These are phyloP conservation scores for Neurospora sp. DNA, from an alignment of 495 filamentous ascomycete species.

Conservation along the genomic window DNA sequence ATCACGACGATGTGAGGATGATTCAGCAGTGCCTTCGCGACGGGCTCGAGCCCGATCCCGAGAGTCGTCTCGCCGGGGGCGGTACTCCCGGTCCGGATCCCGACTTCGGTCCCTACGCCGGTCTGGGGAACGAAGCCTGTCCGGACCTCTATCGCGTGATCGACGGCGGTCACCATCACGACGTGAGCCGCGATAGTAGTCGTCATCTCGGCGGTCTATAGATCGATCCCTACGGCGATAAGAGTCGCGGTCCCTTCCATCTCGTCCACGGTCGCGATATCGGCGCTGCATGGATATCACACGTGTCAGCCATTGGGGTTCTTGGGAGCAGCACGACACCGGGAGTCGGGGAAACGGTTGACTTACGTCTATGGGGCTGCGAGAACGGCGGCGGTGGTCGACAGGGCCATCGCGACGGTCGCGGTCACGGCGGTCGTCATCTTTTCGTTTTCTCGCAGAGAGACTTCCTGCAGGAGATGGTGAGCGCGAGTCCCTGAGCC, in stretches of 20 bases:
- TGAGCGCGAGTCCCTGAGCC: conserved; percentile 87
- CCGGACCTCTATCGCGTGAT: conserved; percentile 54
- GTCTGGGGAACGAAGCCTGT: conserved; percentile 31
- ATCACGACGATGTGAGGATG: conserved; percentile 56
- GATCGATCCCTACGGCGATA: conserved; percentile 67
- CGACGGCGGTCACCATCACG: conserved; percentile 36
- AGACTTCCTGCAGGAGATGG: conserved; percentile 91
- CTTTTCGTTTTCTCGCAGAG: conserved; percentile 65
- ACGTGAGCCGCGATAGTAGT: conserved; percentile 51
- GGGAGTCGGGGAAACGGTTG: background rate
- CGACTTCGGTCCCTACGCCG: conserved; percentile 42
- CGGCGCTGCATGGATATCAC: conserved; percentile 39
- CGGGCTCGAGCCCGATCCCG: conserved; percentile 59
- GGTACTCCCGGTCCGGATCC: conserved; percentile 56
- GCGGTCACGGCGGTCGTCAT: conserved; percentile 66
- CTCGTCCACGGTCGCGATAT: conserved; percentile 43
- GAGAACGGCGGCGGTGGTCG: conserved; percentile 58
- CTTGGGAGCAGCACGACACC: conserved; percentile 1
- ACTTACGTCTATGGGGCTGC: conserved; percentile 62
- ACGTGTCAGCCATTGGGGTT: conserved; percentile 18
- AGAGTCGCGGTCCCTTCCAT: conserved; percentile 47
- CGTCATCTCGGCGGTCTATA: conserved; percentile 63
- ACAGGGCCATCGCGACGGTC: conserved; percentile 42
- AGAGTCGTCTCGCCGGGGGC: conserved; percentile 71
- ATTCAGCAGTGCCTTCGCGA: conserved; percentile 70